Conservation (phyloP, 176 grass and related monocot species). For the Aegilops umbellulata region DNA sequence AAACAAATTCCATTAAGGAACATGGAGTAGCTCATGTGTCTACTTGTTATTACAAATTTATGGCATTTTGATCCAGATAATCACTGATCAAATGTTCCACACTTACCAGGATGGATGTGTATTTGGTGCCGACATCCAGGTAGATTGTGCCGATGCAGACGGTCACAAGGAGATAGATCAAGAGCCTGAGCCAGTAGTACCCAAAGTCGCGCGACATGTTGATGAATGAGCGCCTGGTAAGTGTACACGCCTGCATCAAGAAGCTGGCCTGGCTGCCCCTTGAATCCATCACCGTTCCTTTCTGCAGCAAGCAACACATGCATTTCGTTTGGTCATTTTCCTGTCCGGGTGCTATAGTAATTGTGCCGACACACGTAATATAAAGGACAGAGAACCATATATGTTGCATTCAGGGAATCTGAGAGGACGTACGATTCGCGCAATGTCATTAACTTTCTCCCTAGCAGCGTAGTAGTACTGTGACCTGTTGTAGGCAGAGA, state of each 20-base stretch:
- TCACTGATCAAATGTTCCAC: background rate
- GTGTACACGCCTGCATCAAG: conserved; percentile 82
- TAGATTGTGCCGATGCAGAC: conserved; percentile 98
- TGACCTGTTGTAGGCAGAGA: conserved; percentile 63
- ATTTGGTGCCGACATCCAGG: conserved; percentile 84
- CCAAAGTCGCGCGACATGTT: conserved; percentile 99
- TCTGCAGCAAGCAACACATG: conserved; percentile 48
- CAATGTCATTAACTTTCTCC: conserved; percentile 90
- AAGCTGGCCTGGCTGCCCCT: conserved; percentile 92
- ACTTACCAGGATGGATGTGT: conserved; percentile 88
- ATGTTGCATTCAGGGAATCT: background rate
- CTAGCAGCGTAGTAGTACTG: conserved; percentile 65
- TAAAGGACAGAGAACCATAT: background rate
- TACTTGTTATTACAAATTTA: background rate
- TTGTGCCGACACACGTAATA: no score
- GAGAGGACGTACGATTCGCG: conserved; percentile 62
- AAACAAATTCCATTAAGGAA: background rate
- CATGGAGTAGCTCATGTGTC: background rate
- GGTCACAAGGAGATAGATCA: conserved; percentile 92
- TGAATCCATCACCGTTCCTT: conserved; percentile 85
- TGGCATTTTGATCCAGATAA: background rate
- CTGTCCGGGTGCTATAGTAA: background rate
- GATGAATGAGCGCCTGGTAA: conserved; percentile 87
- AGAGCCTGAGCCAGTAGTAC: conserved; percentile 95
- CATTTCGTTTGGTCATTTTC: conserved; percentile 6